A percentile compares a stretch with the other conserved stretches of the same genome.
phyloP scores from a whole-genome alignment of 2,329 filamentous ascomycete genomes.

The Celoporthe dispersa region DNA sequence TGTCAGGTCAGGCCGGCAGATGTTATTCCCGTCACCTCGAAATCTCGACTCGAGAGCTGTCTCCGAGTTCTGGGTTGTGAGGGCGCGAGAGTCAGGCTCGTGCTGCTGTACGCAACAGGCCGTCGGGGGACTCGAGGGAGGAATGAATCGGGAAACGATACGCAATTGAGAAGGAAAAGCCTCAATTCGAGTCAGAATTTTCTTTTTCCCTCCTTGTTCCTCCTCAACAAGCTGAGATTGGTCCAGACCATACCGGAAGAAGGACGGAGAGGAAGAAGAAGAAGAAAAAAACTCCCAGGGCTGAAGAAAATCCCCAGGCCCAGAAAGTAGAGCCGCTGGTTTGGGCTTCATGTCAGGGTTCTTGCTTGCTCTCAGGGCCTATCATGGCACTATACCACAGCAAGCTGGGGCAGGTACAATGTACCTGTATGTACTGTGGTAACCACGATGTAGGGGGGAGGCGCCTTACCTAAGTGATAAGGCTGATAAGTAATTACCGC shows the following conservation, averaged over 20 bases:
- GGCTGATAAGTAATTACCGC: slow-evolving; percentile 1
- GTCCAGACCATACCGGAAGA: background rate
- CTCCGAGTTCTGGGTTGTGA: no score
- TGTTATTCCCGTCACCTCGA: slow-evolving; percentile 15
- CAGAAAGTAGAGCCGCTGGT: background rate
- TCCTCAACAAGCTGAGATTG: background rate
- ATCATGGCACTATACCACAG: background rate
- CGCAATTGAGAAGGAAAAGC: background rate
- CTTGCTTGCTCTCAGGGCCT: slow-evolving; percentile 10
- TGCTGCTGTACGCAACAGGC: background rate
- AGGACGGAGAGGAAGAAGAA: background rate
- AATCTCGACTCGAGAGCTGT: background rate
- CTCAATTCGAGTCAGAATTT: slow-evolving; percentile 25
- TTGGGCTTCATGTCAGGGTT: background rate
- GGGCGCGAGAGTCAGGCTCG: background rate
- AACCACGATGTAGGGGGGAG: no score
- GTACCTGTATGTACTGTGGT: background rate
- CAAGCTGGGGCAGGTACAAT: background rate
- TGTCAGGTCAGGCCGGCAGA: background rate
- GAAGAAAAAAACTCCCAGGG: background rate
- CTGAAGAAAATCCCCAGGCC: background rate
- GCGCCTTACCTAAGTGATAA: background rate
- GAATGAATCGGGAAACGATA: slow-evolving; percentile 27
- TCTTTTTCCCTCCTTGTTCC: background rate
- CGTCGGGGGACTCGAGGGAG: background rate